Conservation (phyloP, 2,329 filamentous ascomycete species). For the Calonectria multiphialidica region DNA sequence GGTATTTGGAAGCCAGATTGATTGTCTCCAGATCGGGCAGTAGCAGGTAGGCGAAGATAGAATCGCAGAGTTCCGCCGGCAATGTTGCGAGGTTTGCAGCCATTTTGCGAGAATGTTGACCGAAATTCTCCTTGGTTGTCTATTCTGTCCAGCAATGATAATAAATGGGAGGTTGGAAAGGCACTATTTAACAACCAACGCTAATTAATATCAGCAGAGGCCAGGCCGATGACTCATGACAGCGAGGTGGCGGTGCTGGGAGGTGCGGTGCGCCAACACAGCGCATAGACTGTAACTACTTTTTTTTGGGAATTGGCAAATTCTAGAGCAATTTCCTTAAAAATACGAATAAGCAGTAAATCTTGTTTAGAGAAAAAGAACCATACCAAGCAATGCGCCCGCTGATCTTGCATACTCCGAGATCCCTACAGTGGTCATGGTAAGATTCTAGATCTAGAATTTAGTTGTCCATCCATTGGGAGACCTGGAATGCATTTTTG, state of each 20-base stretch:
- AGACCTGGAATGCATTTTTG: conserved; percentile 39
- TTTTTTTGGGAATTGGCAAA: conserved; percentile 41
- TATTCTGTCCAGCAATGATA: neutral
- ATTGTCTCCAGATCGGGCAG: neutral
- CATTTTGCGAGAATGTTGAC: neutral
- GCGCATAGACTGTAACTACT: conserved; percentile 28
- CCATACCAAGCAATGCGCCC: conserved; percentile 39
- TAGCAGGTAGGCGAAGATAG: neutral
- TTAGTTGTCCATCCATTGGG: conserved; percentile 39
- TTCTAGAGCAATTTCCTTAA: conserved; percentile 45
- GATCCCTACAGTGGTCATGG: conserved; percentile 38
- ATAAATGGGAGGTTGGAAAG: neutral
- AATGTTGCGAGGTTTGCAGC: neutral
- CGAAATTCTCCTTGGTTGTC: too few relatives aligned
- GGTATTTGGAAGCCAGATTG: neutral
- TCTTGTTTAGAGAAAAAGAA: conserved; percentile 38
- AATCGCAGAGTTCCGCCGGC: neutral
- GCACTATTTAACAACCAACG: conserved; percentile 36
- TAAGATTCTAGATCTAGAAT: conserved; percentile 38
- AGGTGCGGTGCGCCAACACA: conserved; percentile 15
- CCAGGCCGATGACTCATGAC: too few relatives aligned
- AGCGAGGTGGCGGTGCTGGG: conserved; percentile 32
- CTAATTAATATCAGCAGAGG: too few relatives aligned
- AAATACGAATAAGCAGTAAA: conserved; percentile 37
- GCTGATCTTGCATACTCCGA: conserved; percentile 41